Evolutionary conservation across 2,329 filamentous ascomycete species (phyloP).

Genomic region (Ilyonectria sp.): DNA sequence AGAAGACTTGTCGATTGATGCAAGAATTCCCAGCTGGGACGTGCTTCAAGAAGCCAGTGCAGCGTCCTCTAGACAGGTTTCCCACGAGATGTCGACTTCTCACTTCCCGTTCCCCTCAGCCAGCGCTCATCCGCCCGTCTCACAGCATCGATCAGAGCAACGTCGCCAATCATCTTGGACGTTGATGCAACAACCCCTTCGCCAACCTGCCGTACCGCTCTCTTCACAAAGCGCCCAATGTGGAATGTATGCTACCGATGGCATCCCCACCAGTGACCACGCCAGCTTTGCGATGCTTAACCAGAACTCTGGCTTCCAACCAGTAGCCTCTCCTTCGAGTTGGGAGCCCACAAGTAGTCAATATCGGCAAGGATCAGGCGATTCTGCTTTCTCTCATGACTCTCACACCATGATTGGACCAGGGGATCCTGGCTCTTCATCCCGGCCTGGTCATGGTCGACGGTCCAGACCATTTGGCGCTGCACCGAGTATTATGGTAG

Average conservation of each 20-base stretch:
- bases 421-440: too few species aligned
- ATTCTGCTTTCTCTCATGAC: neutral
- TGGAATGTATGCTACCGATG: neutral
- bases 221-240: neutral
- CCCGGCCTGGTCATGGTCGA: too few species aligned
- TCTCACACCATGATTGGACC: too few species aligned
- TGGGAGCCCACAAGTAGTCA: neutral
- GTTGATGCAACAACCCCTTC: neutral
- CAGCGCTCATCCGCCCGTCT: neutral
- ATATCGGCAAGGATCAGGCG: conserved; percentile 2
- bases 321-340: neutral
- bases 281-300: neutral
- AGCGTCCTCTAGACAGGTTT: neutral
- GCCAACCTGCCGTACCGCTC: neutral
- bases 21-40: neutral
- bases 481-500: too few species aligned
- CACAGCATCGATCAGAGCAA: neutral
- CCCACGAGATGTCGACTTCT: neutral
- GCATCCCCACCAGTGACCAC: neutral
- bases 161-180: neutral
- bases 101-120: neutral
- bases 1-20: conserved; percentile 5
- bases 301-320: neutral
- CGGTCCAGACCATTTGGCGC: too few species aligned
- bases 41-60: neutral